phyloP scores from a whole-genome alignment of 2,329 filamentous ascomycete species.

The Pseudogymnoascus sp. region DNA sequence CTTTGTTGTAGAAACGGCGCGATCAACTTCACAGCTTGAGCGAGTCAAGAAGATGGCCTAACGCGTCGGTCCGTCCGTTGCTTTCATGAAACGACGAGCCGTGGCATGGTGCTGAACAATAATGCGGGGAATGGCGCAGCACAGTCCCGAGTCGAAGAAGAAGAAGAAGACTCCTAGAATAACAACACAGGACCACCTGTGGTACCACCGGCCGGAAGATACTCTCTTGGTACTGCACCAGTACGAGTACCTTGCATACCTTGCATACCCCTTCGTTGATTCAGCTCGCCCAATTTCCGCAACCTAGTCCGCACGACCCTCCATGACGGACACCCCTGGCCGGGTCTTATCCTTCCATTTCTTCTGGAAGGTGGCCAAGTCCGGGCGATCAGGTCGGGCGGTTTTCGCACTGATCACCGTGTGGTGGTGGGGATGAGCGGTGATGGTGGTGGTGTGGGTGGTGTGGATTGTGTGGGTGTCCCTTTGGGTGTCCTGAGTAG shows the following conservation, averaged over 20 bases:
- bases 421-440: neutral
- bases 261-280: neutral
- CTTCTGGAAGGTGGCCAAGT: constrained; percentile 4
- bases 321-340: neutral
- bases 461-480: neutral
- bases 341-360: neutral
- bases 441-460: neutral
- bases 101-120: neutral
- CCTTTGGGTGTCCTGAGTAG: neutral
- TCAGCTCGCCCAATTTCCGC: constrained; percentile 2
- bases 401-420: constrained; percentile 6
- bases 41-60: neutral
- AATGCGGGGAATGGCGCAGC: neutral
- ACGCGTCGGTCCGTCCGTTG: neutral
- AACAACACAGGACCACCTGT: neutral
- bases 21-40: too few species aligned
- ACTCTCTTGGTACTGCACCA: neutral
- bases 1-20: too few species aligned
- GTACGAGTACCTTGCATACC: neutral
- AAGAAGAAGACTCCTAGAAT: neutral
- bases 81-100: neutral
- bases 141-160: neutral
- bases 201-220: neutral
- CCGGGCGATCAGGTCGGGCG: neutral
- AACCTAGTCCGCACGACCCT: constrained; percentile 6